Percentiles rank a stretch among this genome's conserved stretches.
phyloP scores from a whole-genome alignment of 2,329 filamentous ascomycete species.

The Eurotiales sp. region DNA sequence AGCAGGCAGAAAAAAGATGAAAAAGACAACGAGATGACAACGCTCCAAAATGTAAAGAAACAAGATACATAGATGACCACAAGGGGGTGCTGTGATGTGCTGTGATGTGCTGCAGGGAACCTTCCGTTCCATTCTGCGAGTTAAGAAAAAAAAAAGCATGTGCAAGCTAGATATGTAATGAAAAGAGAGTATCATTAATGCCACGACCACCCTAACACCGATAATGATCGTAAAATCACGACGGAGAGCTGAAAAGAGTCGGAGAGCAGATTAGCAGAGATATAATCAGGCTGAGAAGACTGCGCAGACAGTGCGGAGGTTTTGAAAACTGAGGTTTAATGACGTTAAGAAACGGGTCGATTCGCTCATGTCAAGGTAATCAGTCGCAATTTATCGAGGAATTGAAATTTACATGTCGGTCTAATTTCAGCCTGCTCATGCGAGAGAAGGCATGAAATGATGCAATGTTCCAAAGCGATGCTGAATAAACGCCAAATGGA shows the following conservation, averaged over 20 bases:
- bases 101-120: neutral
- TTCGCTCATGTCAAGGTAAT: slow-evolving; percentile 12
- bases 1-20: slow-evolving; percentile 7
- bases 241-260: neutral
- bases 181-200: slow-evolving; percentile 15
- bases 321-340: slow-evolving; percentile 3
- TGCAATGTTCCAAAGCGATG: slow-evolving; percentile 3
- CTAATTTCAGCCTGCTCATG: slow-evolving; percentile 12
- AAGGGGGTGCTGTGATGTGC: neutral
- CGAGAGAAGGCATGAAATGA: slow-evolving; percentile 1
- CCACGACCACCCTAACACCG: slow-evolving; percentile 7
- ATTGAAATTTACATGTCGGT: slow-evolving; percentile 14
- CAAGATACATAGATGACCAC: slow-evolving; percentile 10
- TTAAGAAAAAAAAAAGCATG: slow-evolving; percentile 9
- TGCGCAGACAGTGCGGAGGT: slow-evolving; percentile 3
- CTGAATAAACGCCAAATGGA: slow-evolving; percentile 28
- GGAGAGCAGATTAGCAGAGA: neutral
- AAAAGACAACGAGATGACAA: too few relatives aligned
- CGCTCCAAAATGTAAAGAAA: slow-evolving; percentile 10
- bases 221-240: slow-evolving; percentile 1
- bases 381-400: slow-evolving; percentile 10
- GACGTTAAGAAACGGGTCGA: slow-evolving; percentile 6
- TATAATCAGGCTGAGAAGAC: neutral
- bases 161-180: slow-evolving; percentile 18
- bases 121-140: slow-evolving; percentile 5